phyloP scores from a whole-genome alignment of 495 filamentous ascomycete species.

The Aspergillus wentii region DNA sequence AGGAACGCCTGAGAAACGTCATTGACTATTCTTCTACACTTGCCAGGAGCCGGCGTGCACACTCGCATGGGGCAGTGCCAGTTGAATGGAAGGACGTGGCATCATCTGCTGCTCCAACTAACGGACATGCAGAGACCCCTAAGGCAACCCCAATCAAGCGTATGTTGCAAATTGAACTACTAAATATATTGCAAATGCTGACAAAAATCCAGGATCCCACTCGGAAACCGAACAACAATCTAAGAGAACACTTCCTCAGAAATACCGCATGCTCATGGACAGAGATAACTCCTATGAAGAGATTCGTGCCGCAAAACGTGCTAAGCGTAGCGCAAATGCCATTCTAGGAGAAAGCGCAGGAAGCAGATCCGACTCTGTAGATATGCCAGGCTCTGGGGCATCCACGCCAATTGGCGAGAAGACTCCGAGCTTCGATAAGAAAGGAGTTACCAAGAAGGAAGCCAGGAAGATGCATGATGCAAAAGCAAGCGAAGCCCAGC shows the following conservation, averaged over 20 bases:
- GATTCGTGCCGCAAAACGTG: constrained; percentile 45
- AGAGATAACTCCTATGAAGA: constrained; percentile 43
- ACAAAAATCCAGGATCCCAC: constrained; percentile 31
- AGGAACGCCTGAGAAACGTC: constrained; percentile 63
- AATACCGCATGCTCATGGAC: constrained; percentile 27
- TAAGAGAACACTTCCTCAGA: constrained; percentile 25
- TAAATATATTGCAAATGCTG: not conserved
- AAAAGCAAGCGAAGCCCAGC: constrained; percentile 44
- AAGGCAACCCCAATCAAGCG: constrained; percentile 56
- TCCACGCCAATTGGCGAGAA: constrained; percentile 38
- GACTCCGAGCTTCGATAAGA: constrained; percentile 47
- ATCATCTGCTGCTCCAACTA: constrained; percentile 27
- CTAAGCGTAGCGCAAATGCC: constrained; percentile 38
- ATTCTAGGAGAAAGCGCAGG: constrained; percentile 34
- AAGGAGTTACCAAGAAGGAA: constrained; percentile 52
- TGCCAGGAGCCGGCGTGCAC: constrained; percentile 58
- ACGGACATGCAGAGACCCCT: constrained; percentile 30
- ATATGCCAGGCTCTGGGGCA: constrained; percentile 36
- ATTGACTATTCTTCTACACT: constrained; percentile 66
- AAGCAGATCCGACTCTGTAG: constrained; percentile 28
- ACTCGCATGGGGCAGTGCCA: constrained; percentile 68
- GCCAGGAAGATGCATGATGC: constrained; percentile 46
- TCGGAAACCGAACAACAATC: constrained; percentile 13
- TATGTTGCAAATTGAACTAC: constrained; percentile 29
- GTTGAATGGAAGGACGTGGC: constrained; percentile 65